A percentile compares a stretch with the other conserved stretches of the same genome.
phyloP scores from a whole-genome alignment of 805 yeast species.

The Starmerella kuoi region DNA sequence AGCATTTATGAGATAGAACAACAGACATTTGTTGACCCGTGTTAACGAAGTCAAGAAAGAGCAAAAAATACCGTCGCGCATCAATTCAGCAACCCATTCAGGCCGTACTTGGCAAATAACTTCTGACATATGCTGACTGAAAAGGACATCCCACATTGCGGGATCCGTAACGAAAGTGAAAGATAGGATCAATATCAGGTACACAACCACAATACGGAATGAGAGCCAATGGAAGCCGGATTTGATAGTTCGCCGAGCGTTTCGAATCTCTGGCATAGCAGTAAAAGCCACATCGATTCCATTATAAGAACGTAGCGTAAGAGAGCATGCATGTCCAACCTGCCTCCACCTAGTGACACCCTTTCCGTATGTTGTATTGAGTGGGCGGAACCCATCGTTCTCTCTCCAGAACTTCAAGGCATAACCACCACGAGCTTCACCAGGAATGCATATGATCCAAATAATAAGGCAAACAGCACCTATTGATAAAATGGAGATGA shows the following conservation, averaged over 20 bases:
- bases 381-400: constrained; percentile 1
- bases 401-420: constrained; percentile 2
- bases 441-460: constrained; percentile 5
- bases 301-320: constrained; percentile 5
- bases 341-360: constrained; percentile 9
- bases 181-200: constrained; percentile 9
- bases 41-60: constrained; percentile 11
- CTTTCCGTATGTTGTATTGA: neutral
- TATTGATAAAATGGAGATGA: constrained; percentile 1
- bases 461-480: constrained; percentile 2
- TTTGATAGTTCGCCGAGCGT: constrained; percentile 18
- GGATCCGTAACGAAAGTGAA: constrained; percentile 12
- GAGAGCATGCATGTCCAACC: constrained; percentile 8
- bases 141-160: constrained; percentile 1
- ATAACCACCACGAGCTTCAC: neutral
- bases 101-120: constrained; percentile 1
- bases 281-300: constrained; percentile 16
- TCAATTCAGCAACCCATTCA: constrained; percentile 1
- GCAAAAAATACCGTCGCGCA: constrained; percentile 11
- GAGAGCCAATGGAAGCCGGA: constrained; percentile 6
- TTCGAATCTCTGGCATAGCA: constrained; percentile 19
- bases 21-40: constrained; percentile 7
- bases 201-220: constrained; percentile 8
- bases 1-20: constrained; percentile 9
- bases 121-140: neutral